Conservation (phyloP, 768 basidiomycete species). For the Botryobasidium botryosum region DNA sequence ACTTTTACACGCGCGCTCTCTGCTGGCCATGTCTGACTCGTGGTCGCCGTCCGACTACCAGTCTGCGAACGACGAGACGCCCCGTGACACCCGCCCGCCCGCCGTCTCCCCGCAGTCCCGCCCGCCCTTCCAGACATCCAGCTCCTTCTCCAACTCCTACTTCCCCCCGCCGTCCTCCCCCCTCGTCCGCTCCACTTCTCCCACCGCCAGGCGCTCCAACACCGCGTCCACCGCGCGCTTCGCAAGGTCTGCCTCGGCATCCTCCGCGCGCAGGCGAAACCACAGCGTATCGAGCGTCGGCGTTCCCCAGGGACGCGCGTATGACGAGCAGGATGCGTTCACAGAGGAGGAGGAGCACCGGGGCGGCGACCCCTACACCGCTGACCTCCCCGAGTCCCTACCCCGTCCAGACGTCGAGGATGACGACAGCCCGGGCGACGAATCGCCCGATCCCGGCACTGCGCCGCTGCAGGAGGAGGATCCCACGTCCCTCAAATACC, state of each 20-base stretch:
- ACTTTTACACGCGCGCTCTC: too few relatives aligned
- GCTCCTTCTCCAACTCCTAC: not conserved
- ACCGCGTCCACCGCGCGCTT: too few relatives aligned
- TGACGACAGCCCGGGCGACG: constrained; percentile 3
- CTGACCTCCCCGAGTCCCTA: too few relatives aligned
- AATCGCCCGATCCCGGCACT: constrained; percentile 8
- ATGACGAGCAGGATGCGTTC: constrained; percentile 3
- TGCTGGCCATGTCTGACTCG: too few relatives aligned
- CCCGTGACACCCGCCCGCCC: too few relatives aligned
- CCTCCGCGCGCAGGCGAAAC: too few relatives aligned
- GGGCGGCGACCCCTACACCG: not conserved
- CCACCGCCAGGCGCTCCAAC: constrained; percentile 2
- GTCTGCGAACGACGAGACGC: too few relatives aligned
- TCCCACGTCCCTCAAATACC: constrained; percentile 81
- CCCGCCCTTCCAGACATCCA: not conserved
- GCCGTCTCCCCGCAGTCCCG: not conserved
- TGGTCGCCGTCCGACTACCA: too few relatives aligned
- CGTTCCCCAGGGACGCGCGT: too few relatives aligned
- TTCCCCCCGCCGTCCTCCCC: constrained; percentile 3
- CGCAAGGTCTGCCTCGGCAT: too few relatives aligned
- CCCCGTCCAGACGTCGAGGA: constrained; percentile 4
- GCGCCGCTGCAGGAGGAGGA: constrained; percentile 52
- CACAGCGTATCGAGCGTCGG: too few relatives aligned
- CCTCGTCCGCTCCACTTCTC: constrained; percentile 1
- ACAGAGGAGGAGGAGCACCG: constrained; percentile 9